Conservation (phyloP, 768 basidiomycete genomes). For the Mycena amicta region DNA sequence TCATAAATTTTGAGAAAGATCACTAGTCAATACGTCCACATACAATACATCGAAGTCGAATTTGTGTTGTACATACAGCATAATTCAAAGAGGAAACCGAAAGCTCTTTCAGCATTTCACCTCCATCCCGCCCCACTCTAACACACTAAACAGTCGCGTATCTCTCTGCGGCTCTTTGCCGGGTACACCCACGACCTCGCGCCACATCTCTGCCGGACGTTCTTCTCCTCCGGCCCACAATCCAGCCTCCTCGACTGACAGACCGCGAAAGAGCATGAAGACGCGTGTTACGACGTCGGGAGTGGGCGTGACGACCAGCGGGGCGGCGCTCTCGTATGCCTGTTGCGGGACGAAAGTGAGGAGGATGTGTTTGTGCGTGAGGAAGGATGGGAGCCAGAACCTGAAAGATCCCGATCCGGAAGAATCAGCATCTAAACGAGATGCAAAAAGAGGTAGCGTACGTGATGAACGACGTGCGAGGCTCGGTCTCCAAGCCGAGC, state of each 20-base stretch:
- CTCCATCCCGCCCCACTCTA: too few relatives aligned
- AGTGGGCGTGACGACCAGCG: conserved; percentile 37
- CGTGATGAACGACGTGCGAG: conserved; percentile 51
- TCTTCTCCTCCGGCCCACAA: conserved; percentile 21
- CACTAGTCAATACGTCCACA: too few relatives aligned
- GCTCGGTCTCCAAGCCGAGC: conserved; percentile 44
- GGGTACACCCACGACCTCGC: conserved; percentile 38
- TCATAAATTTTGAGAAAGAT: too few relatives aligned
- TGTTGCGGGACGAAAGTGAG: conserved; percentile 49
- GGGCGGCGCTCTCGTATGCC: conserved; percentile 43
- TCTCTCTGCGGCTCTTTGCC: conserved; percentile 27
- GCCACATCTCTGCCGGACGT: conserved; percentile 33
- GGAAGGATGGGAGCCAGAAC: conserved; percentile 48
- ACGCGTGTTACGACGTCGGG: conserved; percentile 48
- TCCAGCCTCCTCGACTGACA: conserved; percentile 29
- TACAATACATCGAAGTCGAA: too few relatives aligned
- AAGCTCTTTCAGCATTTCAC: conserved; percentile 21
- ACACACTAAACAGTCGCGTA: conserved; percentile 34
- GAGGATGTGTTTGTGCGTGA: conserved; percentile 42
- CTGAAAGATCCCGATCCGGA: too few relatives aligned
- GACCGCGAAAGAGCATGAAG: conserved; percentile 50
- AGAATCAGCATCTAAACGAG: background rate
- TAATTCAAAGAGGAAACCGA: too few relatives aligned
- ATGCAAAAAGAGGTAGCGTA: conserved; percentile 19
- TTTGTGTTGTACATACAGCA: too few relatives aligned